These are phyloP conservation scores for Juglanconis oblonga DNA, from an alignment of 2,329 filamentous ascomycete species.

Conservation along the genomic window DNA sequence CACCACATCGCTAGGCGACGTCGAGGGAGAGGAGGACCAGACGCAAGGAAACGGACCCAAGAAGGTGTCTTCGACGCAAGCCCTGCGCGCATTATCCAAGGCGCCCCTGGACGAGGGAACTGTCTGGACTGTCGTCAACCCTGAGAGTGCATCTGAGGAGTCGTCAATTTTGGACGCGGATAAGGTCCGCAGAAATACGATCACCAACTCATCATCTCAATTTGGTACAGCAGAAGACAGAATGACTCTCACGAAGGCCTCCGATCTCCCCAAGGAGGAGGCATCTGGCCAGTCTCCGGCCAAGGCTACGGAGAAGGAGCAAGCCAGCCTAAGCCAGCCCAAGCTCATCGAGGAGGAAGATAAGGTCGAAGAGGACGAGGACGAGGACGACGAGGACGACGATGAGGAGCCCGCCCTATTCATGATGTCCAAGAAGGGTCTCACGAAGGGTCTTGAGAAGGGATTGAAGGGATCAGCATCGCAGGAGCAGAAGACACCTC, in stretches of 20 bases:
- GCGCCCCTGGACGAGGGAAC: conserved; percentile 32
- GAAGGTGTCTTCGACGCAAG: conserved; percentile 36
- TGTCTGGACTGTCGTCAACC: conserved; percentile 32
- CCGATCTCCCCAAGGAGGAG: neutral
- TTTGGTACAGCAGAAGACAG: neutral
- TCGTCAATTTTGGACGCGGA: neutral
- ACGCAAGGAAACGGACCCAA: conserved; percentile 29
- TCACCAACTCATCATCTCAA: neutral
- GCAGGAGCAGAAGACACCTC: neutral
- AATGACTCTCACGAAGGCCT: neutral
- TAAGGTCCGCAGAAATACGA: neutral
- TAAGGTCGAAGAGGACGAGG: neutral
- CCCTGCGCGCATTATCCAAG: conserved; percentile 33
- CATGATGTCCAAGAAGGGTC: conserved; percentile 17
- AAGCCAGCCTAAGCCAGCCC: neutral
- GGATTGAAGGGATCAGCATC: too few relatives aligned
- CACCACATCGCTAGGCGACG: conserved; percentile 24
- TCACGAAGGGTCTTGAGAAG: neutral
- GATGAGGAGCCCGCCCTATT: conserved; percentile 13
- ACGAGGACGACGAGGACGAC: conserved; percentile 1
- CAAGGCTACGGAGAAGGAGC: neutral
- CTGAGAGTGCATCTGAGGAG: neutral
- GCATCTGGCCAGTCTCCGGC: neutral
- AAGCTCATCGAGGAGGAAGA: neutral
- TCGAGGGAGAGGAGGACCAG: conserved; percentile 32